Evolutionary conservation across 805 yeast genomes (phyloP).

Genomic region (Maudiozyma turicensis): DNA sequence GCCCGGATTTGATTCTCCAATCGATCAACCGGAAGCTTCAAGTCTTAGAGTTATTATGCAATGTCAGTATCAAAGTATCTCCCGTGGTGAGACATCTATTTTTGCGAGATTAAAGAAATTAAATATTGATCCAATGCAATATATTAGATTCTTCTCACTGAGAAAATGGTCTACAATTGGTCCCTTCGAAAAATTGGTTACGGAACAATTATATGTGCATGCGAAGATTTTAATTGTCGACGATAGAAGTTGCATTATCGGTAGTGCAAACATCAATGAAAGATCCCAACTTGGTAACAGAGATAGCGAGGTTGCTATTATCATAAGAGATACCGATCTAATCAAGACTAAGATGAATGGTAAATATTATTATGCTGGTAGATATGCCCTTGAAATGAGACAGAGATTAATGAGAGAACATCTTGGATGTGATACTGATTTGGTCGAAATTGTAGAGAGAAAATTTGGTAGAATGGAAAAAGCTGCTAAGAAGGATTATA

Average conservation of each 20-base stretch:
- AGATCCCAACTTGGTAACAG: constrained; percentile 90
- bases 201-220: constrained; percentile 90
- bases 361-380: constrained; percentile 67
- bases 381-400: constrained; percentile 82
- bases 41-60: constrained; percentile 94
- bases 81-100: constrained; percentile 81
- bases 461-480: constrained; percentile 41
- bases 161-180: constrained; percentile 96
- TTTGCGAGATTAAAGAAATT: constrained; percentile 69
- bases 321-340: constrained; percentile 74
- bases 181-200: constrained; percentile 56
- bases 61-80: constrained; percentile 88
- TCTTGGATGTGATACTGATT: constrained; percentile 85
- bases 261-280: constrained; percentile 95
- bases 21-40: constrained; percentile 88
- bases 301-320: constrained; percentile 89
- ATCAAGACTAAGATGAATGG: constrained; percentile 69
- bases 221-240: constrained; percentile 89
- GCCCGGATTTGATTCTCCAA: constrained; percentile 95
- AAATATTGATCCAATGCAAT: constrained; percentile 83
- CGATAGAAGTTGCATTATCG: constrained; percentile 87
- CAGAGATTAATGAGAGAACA: constrained; percentile 95
- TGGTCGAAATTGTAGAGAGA: constrained; percentile 71
- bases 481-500: constrained; percentile 25
- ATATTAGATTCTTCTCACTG: constrained; percentile 83